A percentile compares a stretch with the other conserved stretches of the same genome.
These are phyloP conservation scores for Mollisiaceae sp. DNA, from an alignment of 2,329 filamentous ascomycete genomes.

Conservation along the genomic window DNA sequence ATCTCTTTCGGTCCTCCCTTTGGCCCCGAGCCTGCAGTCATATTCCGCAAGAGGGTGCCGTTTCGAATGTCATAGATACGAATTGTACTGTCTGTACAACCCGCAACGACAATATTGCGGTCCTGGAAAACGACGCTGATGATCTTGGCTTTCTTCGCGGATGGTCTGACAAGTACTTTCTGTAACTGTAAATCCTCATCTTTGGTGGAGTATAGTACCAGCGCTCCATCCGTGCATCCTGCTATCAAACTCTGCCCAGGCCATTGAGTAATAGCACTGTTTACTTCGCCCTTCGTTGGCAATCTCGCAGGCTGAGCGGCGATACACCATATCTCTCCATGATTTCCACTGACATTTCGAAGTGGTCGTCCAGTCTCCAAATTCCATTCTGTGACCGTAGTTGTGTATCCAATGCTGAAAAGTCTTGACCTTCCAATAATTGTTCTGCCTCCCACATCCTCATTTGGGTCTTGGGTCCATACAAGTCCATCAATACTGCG, in stretches of 20 bases:
- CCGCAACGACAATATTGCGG: conserved; percentile 80
- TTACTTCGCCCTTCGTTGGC: conserved; percentile 34
- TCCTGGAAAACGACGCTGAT: conserved; percentile 92
- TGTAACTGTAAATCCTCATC: conserved; percentile 84
- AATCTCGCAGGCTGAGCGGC: conserved; percentile 72
- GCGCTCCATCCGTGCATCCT: conserved; percentile 89
- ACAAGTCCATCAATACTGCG: conserved; percentile 88
- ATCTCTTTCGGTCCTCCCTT: conserved; percentile 80
- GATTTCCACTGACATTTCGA: conserved; percentile 86
- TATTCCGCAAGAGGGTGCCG: conserved; percentile 75
- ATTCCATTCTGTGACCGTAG: conserved; percentile 94
- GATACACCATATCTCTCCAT: conserved; percentile 97
- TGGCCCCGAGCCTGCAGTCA: conserved; percentile 83
- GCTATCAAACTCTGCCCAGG: conserved; percentile 71
- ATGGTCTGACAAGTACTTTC: conserved; percentile 74
- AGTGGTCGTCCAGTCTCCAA: conserved; percentile 77
- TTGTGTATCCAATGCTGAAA: conserved; percentile 96
- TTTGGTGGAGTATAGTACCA: conserved; percentile 85
- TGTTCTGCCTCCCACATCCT: conserved; percentile 65
- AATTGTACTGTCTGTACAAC: conserved; percentile 96
- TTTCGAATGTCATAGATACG: conserved; percentile 86
- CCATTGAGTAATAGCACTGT: conserved; percentile 40
- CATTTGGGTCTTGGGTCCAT: conserved; percentile 87
- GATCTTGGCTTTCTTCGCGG: conserved; percentile 84
- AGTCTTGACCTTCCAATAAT: conserved; percentile 77